Conservation (phyloP, 805 yeast species). For the Wickerhamiella alocasiicola region DNA sequence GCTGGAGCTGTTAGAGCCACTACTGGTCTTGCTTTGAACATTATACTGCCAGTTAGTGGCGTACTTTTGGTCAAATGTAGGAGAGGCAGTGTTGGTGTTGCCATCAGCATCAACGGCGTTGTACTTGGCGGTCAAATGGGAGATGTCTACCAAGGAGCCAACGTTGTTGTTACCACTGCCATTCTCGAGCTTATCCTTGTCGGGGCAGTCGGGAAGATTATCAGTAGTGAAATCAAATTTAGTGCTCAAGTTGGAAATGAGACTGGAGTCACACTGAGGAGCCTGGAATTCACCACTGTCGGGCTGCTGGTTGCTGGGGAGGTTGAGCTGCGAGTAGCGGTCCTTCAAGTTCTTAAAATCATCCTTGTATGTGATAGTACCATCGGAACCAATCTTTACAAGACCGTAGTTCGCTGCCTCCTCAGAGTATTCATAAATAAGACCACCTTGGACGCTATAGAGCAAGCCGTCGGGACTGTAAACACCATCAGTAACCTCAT, state of each 20-base stretch:
- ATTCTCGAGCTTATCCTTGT: constrained; percentile 24
- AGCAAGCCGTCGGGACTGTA: constrained; percentile 42
- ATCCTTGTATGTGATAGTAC: constrained; percentile 36
- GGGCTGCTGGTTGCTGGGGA: constrained; percentile 18
- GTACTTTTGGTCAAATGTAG: constrained; percentile 19
- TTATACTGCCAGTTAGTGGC: constrained; percentile 22
- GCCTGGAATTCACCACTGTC: constrained; percentile 17
- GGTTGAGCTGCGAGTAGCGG: constrained; percentile 36
- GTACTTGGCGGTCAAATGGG: constrained; percentile 22
- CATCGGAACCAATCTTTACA: constrained; percentile 41
- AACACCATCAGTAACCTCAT: constrained; percentile 53
- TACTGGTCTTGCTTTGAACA: constrained; percentile 12
- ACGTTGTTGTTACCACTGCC: constrained; percentile 31
- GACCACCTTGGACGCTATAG: constrained; percentile 61
- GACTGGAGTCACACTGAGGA: constrained; percentile 17
- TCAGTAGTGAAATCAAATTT: constrained; percentile 24
- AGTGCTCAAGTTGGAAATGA: constrained; percentile 18
- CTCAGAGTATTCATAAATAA: constrained; percentile 81
- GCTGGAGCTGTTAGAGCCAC: background rate
- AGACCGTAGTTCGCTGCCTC: constrained; percentile 72
- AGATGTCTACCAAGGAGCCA: constrained; percentile 26
- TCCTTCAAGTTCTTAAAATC: constrained; percentile 54
- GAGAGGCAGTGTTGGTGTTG: constrained; percentile 20
- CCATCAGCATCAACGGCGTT: constrained; percentile 25
- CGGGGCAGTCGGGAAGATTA: constrained; percentile 31